phyloP scores from a whole-genome alignment of 1,139 yeast genomes.

The Dujonia santamariae region DNA sequence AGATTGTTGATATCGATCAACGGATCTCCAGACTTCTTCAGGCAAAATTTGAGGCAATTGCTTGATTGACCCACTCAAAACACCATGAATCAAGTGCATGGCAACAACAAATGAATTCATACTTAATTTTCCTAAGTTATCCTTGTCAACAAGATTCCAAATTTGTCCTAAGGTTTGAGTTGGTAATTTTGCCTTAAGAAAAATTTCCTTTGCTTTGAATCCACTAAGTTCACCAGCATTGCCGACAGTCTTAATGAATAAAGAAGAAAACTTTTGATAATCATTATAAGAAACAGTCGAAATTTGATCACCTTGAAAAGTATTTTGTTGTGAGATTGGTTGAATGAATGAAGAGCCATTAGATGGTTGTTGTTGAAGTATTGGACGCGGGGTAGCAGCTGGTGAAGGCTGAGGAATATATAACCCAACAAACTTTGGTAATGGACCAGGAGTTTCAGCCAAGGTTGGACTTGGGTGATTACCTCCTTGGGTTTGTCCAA shows the following conservation, averaged over 20 bases:
- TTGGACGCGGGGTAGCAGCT: conserved; percentile 16
- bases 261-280: conserved; percentile 64
- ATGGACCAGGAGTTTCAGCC: conserved; percentile 56
- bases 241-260: conserved; percentile 77
- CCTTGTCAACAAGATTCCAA: conserved; percentile 84
- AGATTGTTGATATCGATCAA: conserved; percentile 9
- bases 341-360: conserved; percentile 47
- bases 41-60: conserved; percentile 73
- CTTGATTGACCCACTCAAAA: conserved; percentile 63
- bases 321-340: conserved; percentile 33
- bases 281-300: conserved; percentile 67
- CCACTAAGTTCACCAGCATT: conserved; percentile 57
- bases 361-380: conserved; percentile 27
- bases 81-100: conserved; percentile 89
- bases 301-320: conserved; percentile 40
- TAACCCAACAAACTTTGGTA: conserved; percentile 50
- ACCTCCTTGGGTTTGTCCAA: conserved; percentile 85
- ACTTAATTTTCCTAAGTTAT: conserved; percentile 67
- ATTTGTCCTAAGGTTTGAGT: conserved; percentile 74
- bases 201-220: conserved; percentile 74
- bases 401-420: conserved; percentile 20
- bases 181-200: conserved; percentile 83
- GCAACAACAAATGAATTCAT: conserved; percentile 83
- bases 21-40: conserved; percentile 61
- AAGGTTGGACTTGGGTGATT: conserved; percentile 49